phyloP scores from a whole-genome alignment of 2,329 filamentous ascomycete species.

The Talaromyces sp. region DNA sequence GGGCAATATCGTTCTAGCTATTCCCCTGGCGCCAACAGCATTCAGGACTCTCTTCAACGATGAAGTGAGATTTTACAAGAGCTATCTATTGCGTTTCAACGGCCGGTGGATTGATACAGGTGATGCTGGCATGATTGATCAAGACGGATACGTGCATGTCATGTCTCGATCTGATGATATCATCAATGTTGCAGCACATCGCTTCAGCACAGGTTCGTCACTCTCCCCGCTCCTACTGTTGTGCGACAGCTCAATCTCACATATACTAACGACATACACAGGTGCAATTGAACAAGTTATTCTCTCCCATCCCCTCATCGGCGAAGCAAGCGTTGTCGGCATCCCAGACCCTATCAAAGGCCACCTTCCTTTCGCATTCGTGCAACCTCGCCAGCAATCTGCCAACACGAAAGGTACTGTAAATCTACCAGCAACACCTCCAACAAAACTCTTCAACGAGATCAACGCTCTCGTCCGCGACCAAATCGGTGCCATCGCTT shows the following conservation, averaged over 20 bases:
- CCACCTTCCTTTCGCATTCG: slow-evolving; percentile 86
- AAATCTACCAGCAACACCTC: slow-evolving; percentile 33
- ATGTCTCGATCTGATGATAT: slow-evolving; percentile 74
- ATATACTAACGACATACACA: slow-evolving; percentile 32
- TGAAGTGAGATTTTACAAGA: slow-evolving; percentile 77
- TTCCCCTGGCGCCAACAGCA: slow-evolving; percentile 79
- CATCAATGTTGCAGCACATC: slow-evolving; percentile 92
- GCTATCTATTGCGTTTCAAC: slow-evolving; percentile 77
- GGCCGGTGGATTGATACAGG: slow-evolving; percentile 88
- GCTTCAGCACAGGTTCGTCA: slow-evolving; percentile 75
- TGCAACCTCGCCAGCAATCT: slow-evolving; percentile 52
- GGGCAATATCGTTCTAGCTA: slow-evolving; percentile 85
- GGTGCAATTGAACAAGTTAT: slow-evolving; percentile 89
- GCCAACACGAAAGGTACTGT: slow-evolving; percentile 46
- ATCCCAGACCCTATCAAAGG: slow-evolving; percentile 85
- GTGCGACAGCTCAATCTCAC: not conserved
- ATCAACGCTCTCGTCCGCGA: slow-evolving; percentile 60
- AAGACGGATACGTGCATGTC: slow-evolving; percentile 63
- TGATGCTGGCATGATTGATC: slow-evolving; percentile 81
- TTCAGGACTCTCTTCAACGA: slow-evolving; percentile 86
- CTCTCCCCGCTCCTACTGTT: not conserved
- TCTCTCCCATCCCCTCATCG: slow-evolving; percentile 71
- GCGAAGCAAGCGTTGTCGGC: slow-evolving; percentile 81
- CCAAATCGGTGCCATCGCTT: slow-evolving; percentile 84
- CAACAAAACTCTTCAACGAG: slow-evolving; percentile 44